phyloP scores from a whole-genome alignment of 257 asterid species.

The Vinca minor region DNA sequence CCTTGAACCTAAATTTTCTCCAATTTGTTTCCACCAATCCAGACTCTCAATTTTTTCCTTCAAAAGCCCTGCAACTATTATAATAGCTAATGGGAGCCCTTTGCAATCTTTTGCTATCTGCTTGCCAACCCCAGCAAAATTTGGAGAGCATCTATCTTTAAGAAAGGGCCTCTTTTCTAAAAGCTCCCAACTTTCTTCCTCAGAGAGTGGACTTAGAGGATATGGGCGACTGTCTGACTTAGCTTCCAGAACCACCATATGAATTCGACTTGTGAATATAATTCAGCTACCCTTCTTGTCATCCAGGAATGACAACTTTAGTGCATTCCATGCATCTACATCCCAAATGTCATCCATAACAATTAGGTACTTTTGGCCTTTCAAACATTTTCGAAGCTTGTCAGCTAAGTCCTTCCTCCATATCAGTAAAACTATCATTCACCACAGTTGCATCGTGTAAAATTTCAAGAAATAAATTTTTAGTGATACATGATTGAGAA shows the following conservation, averaged over 20 bases:
- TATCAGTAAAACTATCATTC: background rate
- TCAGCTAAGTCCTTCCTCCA: constrained; percentile 4
- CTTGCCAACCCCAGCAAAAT: background rate
- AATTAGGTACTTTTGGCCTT: constrained; percentile 8
- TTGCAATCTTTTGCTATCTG: background rate
- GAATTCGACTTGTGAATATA: constrained; percentile 8
- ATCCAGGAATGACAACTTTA: constrained; percentile 8
- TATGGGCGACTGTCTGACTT: background rate
- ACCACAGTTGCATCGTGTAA: background rate
- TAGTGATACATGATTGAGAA: constrained; percentile 1
- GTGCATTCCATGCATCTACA: constrained; percentile 10
- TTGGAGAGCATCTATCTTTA: background rate
- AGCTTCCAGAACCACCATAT: background rate
- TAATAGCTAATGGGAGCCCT: constrained; percentile 7
- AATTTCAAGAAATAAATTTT: constrained; percentile 5
- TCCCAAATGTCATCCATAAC: constrained; percentile 20
- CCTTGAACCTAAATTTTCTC: background rate
- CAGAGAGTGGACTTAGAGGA: background rate
- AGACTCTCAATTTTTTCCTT: background rate
- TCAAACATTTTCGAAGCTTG: background rate
- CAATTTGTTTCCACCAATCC: constrained; percentile 5
- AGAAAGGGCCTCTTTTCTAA: constrained; percentile 5
- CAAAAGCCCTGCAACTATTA: constrained; percentile 1
- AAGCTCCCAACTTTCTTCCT: constrained; percentile 11
- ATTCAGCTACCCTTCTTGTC: background rate